Evolutionary conservation across 805 yeast species (phyloP), one percentile per base, ranked within the genome.

Genomic region (Sugiyamaella lignohabitans): DNA sequence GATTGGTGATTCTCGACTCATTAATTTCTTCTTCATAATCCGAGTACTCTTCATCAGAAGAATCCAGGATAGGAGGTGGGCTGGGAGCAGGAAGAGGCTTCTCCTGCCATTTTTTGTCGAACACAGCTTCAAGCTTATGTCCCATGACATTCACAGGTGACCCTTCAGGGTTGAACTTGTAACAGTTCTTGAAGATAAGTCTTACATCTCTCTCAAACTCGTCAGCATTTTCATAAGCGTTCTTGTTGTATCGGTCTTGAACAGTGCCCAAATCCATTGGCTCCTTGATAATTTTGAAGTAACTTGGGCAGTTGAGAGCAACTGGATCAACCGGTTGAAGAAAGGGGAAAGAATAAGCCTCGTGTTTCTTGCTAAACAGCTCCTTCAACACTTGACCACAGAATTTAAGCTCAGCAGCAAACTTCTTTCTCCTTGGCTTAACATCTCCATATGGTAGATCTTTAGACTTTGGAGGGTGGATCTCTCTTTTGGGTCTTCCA

Each of bases 251-350:
- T 63, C 89, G 91, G 49, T 79, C 75, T 58, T 81, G 82, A 47
- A 91, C 76, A 0, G 97, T 87, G 27, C 91, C 80, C 55, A 93
- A 73, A 66, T 93, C 98, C 98, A 93, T 93, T 50, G 98, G 98
- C 57, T 80, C 78, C 65, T 87, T 87, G 49, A 93, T 82, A 47
- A 87, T 71, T 58, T 91, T 94, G 56, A 78, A 77, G 65, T 93
- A 93, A 38, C 88, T 79, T 23, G 98, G 98, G 55, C 95, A 82
- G 59, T 87, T 87, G 60, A 91, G 75, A 14, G 96, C 95, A 27
- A 89, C 88, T 0, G 96, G 93, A 65, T 93, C 98, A 37, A 93
- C 98, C 1, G 98, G 98, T 49, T 78, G 83, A 59, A 91, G 66
- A 59, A 93, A 93, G 24, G 98, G 97, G 68, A 82, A 93, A 54